Percentiles rank a stretch among this genome's conserved stretches.
Evolutionary conservation across 2,329 filamentous ascomycete species (phyloP).

Genomic region (Claviceps capensis): DNA sequence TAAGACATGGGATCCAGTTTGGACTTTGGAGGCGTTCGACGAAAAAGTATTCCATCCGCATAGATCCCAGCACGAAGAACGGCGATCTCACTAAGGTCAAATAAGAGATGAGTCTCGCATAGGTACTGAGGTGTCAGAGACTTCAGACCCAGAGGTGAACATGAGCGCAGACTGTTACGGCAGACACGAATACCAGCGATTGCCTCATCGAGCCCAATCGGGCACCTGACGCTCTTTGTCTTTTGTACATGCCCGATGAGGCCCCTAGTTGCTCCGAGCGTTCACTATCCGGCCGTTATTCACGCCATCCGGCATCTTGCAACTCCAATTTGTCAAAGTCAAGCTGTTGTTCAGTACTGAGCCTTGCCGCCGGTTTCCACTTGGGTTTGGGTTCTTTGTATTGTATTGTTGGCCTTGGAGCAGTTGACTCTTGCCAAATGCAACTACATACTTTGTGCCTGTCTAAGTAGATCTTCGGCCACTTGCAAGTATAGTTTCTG

Average conservation of each 20-base stretch:
- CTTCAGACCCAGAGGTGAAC: constrained; percentile 11
- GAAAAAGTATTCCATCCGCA: no score
- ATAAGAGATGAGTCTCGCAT: no score
- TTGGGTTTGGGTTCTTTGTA: constrained; percentile 3
- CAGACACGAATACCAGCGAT: constrained; percentile 8
- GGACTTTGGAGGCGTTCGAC: no score
- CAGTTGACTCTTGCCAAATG: constrained; percentile 7
- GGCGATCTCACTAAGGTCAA: no score
- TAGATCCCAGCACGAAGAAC: no score
- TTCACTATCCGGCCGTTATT: constrained; percentile 19
- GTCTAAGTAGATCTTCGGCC: neutral
- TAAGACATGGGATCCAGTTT: no score
- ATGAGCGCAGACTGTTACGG: neutral
- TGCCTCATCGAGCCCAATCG: constrained; percentile 25
- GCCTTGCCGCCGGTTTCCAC: neutral
- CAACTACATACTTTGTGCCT: constrained; percentile 1
- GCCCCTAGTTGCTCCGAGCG: constrained; percentile 19
- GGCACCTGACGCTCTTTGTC: constrained; percentile 23
- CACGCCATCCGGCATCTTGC: constrained; percentile 11
- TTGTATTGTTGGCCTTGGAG: constrained; percentile 6
- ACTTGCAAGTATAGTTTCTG: neutral
- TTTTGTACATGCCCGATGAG: constrained; percentile 19
- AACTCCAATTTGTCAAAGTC: constrained; percentile 11
- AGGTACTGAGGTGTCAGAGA: no score
- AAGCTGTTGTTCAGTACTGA: constrained; percentile 9